These are phyloP conservation scores for Coemansia furcata DNA, from an alignment of 192 early-diverging fungal species.

Conservation along the genomic window DNA sequence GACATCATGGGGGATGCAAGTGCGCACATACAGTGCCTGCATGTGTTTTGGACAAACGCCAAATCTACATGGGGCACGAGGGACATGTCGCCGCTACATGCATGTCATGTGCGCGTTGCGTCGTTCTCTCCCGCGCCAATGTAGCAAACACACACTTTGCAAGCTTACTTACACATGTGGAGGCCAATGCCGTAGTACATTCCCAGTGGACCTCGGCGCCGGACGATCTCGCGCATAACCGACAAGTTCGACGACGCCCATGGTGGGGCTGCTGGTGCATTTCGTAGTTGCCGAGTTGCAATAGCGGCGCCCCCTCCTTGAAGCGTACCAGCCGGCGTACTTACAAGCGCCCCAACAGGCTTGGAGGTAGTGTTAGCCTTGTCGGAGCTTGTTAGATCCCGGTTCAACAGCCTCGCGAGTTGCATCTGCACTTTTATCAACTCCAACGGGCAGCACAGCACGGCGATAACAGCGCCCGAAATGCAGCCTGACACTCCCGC, in stretches of 20 bases:
- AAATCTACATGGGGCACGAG: neutral
- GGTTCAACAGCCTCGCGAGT: constrained; percentile 59
- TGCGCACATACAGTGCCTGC: neutral
- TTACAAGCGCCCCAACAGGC: constrained; percentile 8
- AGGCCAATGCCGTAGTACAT: constrained; percentile 46
- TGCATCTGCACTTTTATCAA: constrained; percentile 77
- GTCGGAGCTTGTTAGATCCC: neutral
- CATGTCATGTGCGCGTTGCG: neutral
- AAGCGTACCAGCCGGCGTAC: neutral
- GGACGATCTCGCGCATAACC: constrained; percentile 42
- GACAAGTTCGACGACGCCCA: constrained; percentile 45
- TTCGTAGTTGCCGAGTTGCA: neutral
- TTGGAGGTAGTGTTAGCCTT: constrained; percentile 4
- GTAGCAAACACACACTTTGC: neutral
- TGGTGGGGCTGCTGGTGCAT: constrained; percentile 10
- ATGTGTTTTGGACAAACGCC: neutral
- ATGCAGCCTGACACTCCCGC: constrained; percentile 57
- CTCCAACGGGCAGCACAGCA: constrained; percentile 73
- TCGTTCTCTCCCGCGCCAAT: neutral
- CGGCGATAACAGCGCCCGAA: constrained; percentile 65
- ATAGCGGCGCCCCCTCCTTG: constrained; percentile 1
- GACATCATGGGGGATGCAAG: neutral
- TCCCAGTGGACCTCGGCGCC: constrained; percentile 27
- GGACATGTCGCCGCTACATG: neutral
- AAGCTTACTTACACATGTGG: constrained; percentile 42